Percentiles rank a stretch among this genome's conserved stretches.
phyloP scores from a whole-genome alignment of 768 basidiomycete genomes.

The Amanita pseudoporphyria region DNA sequence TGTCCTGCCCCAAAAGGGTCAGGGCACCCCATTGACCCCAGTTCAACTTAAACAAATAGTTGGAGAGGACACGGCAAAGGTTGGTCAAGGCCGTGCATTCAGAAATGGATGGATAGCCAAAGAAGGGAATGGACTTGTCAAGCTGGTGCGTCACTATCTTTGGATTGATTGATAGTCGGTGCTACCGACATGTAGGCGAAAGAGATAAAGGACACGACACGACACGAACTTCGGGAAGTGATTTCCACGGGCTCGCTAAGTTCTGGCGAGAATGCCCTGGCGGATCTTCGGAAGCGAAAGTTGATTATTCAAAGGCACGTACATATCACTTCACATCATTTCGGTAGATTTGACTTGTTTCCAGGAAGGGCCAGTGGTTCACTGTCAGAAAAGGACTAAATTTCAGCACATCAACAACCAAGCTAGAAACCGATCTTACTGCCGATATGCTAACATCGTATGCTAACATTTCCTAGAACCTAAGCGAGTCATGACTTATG shows the following conservation, averaged over 20 bases:
- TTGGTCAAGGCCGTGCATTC: conserved; percentile 94
- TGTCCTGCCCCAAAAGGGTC: conserved; percentile 63
- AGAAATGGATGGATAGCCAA: conserved; percentile 96
- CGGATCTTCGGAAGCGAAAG: conserved; percentile 89
- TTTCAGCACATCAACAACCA: conserved; percentile 86
- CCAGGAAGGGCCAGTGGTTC: conserved; percentile 95
- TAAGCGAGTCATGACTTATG: conserved; percentile 8
- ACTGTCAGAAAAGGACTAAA: conserved; percentile 73
- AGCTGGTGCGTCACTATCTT: conserved; percentile 47
- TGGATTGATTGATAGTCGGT: neutral
- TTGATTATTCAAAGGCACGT: conserved; percentile 71
- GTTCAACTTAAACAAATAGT: conserved; percentile 64
- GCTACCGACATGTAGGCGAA: conserved; percentile 34
- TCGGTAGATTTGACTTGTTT: neutral
- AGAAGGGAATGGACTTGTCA: conserved; percentile 80
- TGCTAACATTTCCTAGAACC: neutral
- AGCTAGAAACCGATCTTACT: conserved; percentile 94
- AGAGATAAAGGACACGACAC: conserved; percentile 66
- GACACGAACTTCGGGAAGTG: conserved; percentile 65
- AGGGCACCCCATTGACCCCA: conserved; percentile 54
- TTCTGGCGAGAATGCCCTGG: conserved; percentile 71
- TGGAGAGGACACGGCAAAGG: conserved; percentile 83
- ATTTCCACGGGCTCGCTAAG: conserved; percentile 61
- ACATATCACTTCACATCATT: neutral
- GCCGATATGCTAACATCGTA: conserved; percentile 92